Conservation (phyloP, 805 yeast species). For the Candida boidinii region DNA sequence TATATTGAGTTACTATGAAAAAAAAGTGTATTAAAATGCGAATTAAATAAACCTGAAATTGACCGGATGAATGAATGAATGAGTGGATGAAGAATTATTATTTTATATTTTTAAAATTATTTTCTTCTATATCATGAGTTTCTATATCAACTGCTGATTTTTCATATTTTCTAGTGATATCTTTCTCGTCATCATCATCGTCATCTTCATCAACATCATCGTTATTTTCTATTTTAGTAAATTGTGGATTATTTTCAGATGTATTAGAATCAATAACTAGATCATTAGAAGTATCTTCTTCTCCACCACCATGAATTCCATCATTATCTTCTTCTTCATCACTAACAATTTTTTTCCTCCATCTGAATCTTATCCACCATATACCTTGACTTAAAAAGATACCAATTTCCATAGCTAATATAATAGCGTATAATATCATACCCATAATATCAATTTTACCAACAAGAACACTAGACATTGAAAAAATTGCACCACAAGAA, state of each 20-base stretch:
- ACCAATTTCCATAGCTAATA: slow-evolving; percentile 71
- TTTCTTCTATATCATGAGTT: neutral
- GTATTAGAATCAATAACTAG: too few species aligned
- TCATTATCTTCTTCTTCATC: slow-evolving; percentile 1
- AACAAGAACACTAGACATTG: slow-evolving; percentile 48
- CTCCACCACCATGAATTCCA: slow-evolving; percentile 1
- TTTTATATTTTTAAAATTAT: neutral
- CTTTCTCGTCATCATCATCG: neutral
- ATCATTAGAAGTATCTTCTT: neutral
- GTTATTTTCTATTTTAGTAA: neutral
- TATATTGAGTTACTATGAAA: too few species aligned
- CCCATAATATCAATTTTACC: slow-evolving; percentile 74
- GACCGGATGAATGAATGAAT: too few species aligned
- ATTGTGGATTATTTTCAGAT: too few species aligned
- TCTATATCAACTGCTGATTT: neutral
- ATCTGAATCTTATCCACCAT: slow-evolving; percentile 50
- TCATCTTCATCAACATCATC: neutral
- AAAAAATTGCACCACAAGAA: slow-evolving; percentile 70
- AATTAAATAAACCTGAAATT: too few species aligned
- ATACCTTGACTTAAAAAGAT: slow-evolving; percentile 61
- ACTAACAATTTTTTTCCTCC: slow-evolving; percentile 5
- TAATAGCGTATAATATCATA: slow-evolving; percentile 63
- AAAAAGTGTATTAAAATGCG: too few species aligned
- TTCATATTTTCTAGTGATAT: too few species aligned
- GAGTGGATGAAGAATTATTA: too few species aligned